Conservation (phyloP, 148 eudicot species). For the Rhododendron molle region DNA sequence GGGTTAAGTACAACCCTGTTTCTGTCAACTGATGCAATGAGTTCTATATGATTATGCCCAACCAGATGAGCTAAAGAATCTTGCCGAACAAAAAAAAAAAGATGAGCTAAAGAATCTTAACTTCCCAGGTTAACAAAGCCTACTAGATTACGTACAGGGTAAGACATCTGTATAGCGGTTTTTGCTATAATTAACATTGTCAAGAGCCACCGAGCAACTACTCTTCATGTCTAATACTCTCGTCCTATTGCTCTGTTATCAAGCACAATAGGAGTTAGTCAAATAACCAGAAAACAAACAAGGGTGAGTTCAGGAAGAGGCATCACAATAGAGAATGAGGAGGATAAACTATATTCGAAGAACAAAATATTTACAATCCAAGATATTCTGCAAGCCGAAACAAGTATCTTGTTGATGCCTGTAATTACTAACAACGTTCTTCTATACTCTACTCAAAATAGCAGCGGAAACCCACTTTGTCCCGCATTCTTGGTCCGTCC, state of each 20-base stretch:
- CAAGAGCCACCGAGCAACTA: constrained; percentile 66
- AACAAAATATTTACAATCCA: not conserved
- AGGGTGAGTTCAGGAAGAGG: too few relatives aligned
- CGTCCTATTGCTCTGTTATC: constrained; percentile 56
- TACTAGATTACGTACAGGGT: constrained; percentile 58
- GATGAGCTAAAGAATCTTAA: not conserved
- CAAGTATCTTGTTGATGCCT: not conserved
- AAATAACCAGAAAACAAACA: not conserved
- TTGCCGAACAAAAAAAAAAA: too few relatives aligned
- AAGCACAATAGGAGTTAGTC: constrained; percentile 2
- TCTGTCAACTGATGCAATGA: constrained; percentile 54
- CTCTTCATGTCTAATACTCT: constrained; percentile 42
- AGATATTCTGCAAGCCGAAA: not conserved
- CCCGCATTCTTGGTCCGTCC: too few relatives aligned
- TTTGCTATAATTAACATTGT: constrained; percentile 51
- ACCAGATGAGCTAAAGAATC: too few relatives aligned
- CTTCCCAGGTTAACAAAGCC: not conserved
- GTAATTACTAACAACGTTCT: too few relatives aligned
- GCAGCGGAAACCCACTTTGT: too few relatives aligned
- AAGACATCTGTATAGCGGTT: constrained; percentile 84
- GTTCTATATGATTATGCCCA: not conserved
- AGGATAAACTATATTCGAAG: not conserved
- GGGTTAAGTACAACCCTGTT: constrained; percentile 76
- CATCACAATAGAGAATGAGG: too few relatives aligned
- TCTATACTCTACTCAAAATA: too few relatives aligned